phyloP scores from a whole-genome alignment of 306 rosid species.

The Pyrus communis region DNA sequence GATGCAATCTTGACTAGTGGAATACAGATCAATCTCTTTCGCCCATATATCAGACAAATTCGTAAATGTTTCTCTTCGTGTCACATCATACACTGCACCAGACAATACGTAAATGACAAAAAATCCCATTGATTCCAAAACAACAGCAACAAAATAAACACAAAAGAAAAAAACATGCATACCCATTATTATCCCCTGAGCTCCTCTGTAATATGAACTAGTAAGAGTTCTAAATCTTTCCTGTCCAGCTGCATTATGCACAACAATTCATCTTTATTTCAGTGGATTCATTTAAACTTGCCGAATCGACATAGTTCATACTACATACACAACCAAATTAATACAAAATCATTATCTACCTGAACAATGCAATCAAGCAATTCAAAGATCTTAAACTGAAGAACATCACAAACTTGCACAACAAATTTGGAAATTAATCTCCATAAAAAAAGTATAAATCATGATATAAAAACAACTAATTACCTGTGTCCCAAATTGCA shows the following conservation, averaged over 20 bases:
- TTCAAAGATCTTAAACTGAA: neutral
- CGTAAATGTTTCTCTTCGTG: constrained; percentile 60
- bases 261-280: neutral
- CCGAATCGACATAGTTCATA: neutral
- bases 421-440: neutral
- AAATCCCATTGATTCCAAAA: neutral
- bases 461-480: neutral
- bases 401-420: neutral
- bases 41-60: constrained; percentile 84
- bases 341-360: neutral
- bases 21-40: constrained; percentile 66
- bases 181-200: constrained; percentile 88
- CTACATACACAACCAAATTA: neutral
- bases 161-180: constrained; percentile 9
- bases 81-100: constrained; percentile 64
- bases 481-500: constrained; percentile 96
- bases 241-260: constrained; percentile 62
- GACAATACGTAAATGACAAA: neutral
- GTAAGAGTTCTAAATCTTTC: constrained; percentile 85
- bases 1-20: constrained; percentile 74
- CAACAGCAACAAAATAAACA: neutral
- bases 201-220: constrained; percentile 86
- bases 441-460: neutral
- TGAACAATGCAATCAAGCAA: neutral
- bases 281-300: neutral